Percentiles rank a stretch among this genome's conserved stretches.
phyloP scores from a whole-genome alignment of 768 basidiomycete species.

The Termitomyces sp. region DNA sequence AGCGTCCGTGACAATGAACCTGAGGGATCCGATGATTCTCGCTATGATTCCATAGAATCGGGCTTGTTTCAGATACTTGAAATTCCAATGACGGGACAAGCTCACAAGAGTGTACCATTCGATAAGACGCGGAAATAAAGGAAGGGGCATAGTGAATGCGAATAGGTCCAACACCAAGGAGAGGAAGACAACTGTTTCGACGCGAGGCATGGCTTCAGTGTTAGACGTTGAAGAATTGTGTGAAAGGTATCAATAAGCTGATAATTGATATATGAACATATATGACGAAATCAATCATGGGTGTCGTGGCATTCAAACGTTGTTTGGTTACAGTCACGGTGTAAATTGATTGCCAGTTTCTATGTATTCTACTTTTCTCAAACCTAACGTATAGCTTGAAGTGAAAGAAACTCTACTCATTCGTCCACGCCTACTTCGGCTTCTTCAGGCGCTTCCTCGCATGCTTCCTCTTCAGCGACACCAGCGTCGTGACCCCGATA shows the following conservation, averaged over 20 bases:
- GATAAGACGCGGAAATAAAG: conserved; percentile 95
- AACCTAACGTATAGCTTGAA: not conserved
- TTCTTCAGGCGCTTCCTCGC: conserved; percentile 12
- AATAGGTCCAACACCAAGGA: conserved; percentile 86
- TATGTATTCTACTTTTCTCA: no score
- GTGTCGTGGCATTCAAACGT: no score
- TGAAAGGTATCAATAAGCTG: not conserved
- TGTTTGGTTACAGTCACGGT: no score
- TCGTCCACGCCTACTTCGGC: conserved; percentile 9
- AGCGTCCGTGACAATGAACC: conserved; percentile 75
- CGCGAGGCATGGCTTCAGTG: conserved; percentile 43
- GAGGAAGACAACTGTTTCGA: conserved; percentile 82
- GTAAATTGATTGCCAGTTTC: no score
- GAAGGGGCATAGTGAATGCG: conserved; percentile 94
- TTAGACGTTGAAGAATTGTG: not conserved
- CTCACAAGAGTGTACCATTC: conserved; percentile 82
- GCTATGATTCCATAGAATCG: conserved; percentile 28
- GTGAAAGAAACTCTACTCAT: not conserved
- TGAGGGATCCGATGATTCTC: conserved; percentile 63
- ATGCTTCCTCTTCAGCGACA: conserved; percentile 18
- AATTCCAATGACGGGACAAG: not conserved
- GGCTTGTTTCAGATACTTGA: not conserved
- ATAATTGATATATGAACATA: not conserved
- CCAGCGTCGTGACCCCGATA: conserved; percentile 51
- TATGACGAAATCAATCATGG: not conserved